These are phyloP conservation scores for Botryotinia convoluta DNA, from an alignment of 2,329 filamentous ascomycete species.

Conservation along the genomic window DNA sequence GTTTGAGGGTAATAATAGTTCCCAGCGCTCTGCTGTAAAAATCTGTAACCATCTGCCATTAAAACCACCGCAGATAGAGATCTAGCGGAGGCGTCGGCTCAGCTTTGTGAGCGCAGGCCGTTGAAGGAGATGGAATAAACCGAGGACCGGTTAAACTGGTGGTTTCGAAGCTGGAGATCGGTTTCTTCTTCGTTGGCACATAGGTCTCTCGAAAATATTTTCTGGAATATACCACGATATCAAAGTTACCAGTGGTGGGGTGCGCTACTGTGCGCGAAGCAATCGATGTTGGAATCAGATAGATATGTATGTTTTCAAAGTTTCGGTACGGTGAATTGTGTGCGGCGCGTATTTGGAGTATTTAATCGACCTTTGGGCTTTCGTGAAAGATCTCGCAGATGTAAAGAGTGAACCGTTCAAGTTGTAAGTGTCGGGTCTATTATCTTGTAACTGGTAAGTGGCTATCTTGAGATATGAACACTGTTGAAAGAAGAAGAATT, in stretches of 20 bases:
- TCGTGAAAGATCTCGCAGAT: constrained; percentile 7
- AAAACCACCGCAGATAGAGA: constrained; percentile 41
- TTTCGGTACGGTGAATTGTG: neutral
- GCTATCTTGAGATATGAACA: constrained; percentile 17
- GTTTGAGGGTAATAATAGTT: constrained; percentile 57
- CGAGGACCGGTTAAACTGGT: constrained; percentile 30
- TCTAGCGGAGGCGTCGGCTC: constrained; percentile 32
- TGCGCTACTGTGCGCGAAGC: constrained; percentile 16
- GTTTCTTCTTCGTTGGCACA: constrained; percentile 39
- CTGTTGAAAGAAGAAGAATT: constrained; percentile 16
- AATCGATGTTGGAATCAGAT: constrained; percentile 8
- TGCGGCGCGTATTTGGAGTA: neutral
- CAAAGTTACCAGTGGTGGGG: constrained; percentile 12
- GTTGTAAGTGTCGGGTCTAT: constrained; percentile 9
- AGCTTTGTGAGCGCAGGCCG: constrained; percentile 30
- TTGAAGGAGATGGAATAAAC: constrained; percentile 15
- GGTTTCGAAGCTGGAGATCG: constrained; percentile 34
- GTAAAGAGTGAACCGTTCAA: neutral
- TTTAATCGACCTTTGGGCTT: neutral
- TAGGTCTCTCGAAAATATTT: constrained; percentile 33
- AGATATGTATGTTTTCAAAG: neutral
- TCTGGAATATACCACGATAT: constrained; percentile 34
- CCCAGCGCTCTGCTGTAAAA: constrained; percentile 57
- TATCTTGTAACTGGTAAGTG: constrained; percentile 17
- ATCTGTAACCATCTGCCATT: constrained; percentile 70